phyloP scores from a whole-genome alignment of 345 rosid genomes.

The Theobroma cacao region DNA sequence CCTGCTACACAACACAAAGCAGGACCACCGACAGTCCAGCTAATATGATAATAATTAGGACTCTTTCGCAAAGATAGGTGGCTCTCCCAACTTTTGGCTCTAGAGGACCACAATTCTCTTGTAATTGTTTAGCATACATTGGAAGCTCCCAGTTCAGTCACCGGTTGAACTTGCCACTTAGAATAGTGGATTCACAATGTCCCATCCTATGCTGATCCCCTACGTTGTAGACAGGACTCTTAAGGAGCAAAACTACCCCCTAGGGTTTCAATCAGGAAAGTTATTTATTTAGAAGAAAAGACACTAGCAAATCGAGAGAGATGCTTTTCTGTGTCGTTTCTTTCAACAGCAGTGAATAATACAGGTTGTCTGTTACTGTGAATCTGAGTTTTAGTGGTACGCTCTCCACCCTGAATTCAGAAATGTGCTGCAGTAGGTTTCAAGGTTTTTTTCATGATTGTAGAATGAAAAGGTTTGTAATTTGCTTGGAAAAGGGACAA shows the following conservation, averaged over 20 bases:
- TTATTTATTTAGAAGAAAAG: background rate
- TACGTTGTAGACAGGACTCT: background rate
- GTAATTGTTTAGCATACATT: background rate
- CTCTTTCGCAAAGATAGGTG: background rate
- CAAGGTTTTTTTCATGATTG: background rate
- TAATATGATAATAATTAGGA: conserved; percentile 5
- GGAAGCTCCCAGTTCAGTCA: background rate
- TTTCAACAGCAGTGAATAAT: background rate
- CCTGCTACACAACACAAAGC: background rate
- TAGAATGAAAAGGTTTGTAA: background rate
- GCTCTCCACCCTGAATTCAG: background rate
- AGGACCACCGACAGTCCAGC: background rate
- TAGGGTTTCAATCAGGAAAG: background rate
- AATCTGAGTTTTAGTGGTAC: background rate
- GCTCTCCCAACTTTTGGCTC: background rate
- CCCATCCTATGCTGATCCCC: background rate
- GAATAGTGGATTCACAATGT: no score
- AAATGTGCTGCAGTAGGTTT: background rate
- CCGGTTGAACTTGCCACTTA: background rate
- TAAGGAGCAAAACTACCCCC: background rate
- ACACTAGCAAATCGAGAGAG: background rate
- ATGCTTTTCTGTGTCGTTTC: background rate
- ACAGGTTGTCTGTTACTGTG: background rate
- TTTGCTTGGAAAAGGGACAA: background rate
- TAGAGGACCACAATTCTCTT: background rate